Conservation (phyloP, 164 flowering plant species). For the Berberis vulgaris region DNA sequence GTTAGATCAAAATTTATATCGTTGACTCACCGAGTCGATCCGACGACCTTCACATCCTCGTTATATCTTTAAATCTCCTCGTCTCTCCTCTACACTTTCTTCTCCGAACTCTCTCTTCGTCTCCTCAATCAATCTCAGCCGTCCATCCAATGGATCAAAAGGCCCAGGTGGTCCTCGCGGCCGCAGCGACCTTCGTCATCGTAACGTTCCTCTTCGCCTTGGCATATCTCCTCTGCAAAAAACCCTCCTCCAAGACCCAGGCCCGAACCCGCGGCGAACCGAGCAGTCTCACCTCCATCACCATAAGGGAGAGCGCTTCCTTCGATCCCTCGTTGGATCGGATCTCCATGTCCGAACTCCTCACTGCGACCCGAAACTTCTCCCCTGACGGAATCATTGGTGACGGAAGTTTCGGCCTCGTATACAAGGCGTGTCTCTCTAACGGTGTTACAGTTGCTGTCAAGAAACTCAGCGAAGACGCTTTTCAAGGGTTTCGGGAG, state of each 20-base stretch:
- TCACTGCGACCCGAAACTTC: constrained; percentile 54
- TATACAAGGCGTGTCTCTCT: constrained; percentile 53
- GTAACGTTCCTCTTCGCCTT: constrained; percentile 28
- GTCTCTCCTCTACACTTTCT: not conserved
- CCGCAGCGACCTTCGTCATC: constrained; percentile 38
- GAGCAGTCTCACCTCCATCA: constrained; percentile 14
- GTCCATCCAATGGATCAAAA: constrained; percentile 19
- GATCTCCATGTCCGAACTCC: constrained; percentile 62
- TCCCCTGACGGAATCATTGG: constrained; percentile 56
- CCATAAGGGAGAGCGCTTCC: constrained; percentile 39
- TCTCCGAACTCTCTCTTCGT: not conserved
- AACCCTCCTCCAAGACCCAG: no score
- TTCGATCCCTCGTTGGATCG: constrained; percentile 47
- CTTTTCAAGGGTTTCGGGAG: constrained; percentile 77
- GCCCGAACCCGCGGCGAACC: constrained; percentile 7
- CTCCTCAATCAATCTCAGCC: not conserved
- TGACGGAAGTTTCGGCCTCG: constrained; percentile 80
- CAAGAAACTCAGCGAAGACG: constrained; percentile 60
- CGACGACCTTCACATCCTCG: no score
- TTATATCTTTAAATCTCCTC: no score
- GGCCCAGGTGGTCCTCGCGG: constrained; percentile 34
- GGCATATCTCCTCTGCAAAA: constrained; percentile 27
- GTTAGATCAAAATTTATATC: no score
- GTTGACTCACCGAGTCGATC: no score
- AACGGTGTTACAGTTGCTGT: constrained; percentile 59